These are phyloP conservation scores for Metarhizium rileyi DNA, from an alignment of 2,329 filamentous ascomycete genomes.

Conservation along the genomic window DNA sequence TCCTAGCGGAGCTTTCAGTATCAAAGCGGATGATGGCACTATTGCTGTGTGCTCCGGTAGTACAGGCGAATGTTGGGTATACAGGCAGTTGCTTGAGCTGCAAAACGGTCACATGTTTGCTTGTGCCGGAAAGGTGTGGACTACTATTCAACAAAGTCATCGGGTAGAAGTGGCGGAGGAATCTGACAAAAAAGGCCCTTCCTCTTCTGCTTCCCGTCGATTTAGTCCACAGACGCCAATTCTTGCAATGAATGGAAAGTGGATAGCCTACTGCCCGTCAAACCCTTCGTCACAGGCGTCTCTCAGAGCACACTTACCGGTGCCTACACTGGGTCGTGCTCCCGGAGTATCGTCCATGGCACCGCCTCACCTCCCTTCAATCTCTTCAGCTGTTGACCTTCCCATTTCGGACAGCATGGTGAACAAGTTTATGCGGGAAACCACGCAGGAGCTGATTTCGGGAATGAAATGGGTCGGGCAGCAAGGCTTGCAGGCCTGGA, in stretches of 20 bases:
- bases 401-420: conserved; percentile 61
- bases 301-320: conserved; percentile 54
- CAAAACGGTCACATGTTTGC: conserved; percentile 38
- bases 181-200: conserved; percentile 28
- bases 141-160: conserved; percentile 58
- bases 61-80: conserved; percentile 85
- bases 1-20: conserved; percentile 61
- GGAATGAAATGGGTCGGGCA: conserved; percentile 68
- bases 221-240: conserved; percentile 50
- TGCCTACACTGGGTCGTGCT: conserved; percentile 44
- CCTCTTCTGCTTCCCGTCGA: conserved; percentile 24
- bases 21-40: conserved; percentile 63
- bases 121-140: conserved; percentile 89
- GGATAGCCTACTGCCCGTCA: conserved; percentile 69
- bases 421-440: conserved; percentile 69
- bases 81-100: conserved; percentile 36
- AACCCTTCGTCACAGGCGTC: conserved; percentile 61
- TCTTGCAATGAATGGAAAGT: conserved; percentile 59
- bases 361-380: conserved; percentile 57
- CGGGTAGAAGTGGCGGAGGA: conserved; percentile 40
- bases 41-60: conserved; percentile 67
- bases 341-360: conserved; percentile 50
- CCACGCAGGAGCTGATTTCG: conserved; percentile 68
- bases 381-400: conserved; percentile 61
- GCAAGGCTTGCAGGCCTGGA: conserved; percentile 68